Evolutionary conservation across 1,284 basidiomycete species (phyloP).

Genomic region (Leccinum subrobustum): DNA sequence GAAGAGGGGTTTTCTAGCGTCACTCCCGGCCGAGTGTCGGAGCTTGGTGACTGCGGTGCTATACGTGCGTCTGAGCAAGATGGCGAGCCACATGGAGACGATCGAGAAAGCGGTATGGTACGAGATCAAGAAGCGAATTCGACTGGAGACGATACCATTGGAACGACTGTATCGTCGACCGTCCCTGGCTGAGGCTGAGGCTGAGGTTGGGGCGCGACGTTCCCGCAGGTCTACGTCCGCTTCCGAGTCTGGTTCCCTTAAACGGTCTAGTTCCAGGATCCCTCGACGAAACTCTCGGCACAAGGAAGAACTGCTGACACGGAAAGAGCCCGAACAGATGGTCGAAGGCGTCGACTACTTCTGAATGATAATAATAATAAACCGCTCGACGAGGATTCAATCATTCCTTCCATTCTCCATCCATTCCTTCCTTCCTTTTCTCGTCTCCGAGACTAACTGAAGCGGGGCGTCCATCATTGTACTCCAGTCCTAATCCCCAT

Average conservation of each 20-base stretch:
- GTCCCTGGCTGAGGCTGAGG: background rate
- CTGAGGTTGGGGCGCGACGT: background rate
- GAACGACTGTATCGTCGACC: constrained; percentile 22
- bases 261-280: constrained; percentile 4
- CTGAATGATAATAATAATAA: constrained; percentile 3
- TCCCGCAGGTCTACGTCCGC: constrained; percentile 6
- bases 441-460: background rate
- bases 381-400: background rate
- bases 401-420: background rate
- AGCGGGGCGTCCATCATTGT: background rate
- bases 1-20: constrained; percentile 24
- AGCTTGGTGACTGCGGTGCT: constrained; percentile 31
- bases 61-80: constrained; percentile 28
- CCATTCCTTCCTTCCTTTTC: background rate
- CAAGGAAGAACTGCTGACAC: background rate
- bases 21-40: constrained; percentile 31
- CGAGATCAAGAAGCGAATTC: constrained; percentile 32
- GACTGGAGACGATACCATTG: constrained; percentile 25
- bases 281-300: background rate
- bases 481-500: constrained; percentile 3
- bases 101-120: constrained; percentile 30
- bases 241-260: background rate
- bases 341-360: constrained; percentile 30
- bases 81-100: constrained; percentile 32
- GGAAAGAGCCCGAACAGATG: constrained; percentile 6